Base-by-base conservation (phyloP, 106 monocot genomes). In the Agapanthus africanus region DNA sequence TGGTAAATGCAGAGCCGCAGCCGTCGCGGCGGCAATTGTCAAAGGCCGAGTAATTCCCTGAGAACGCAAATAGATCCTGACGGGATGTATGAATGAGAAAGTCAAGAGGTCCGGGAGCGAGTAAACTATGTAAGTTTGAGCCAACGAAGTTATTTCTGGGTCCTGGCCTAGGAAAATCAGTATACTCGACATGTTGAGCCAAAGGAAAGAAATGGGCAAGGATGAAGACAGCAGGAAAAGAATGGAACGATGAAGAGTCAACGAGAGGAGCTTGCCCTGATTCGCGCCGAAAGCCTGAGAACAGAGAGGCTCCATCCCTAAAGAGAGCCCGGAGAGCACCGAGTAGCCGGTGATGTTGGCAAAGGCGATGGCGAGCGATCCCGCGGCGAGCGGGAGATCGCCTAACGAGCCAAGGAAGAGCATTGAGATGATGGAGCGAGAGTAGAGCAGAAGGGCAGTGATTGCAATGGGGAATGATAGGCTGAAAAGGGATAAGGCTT, bases 331-430 rank as follows among this genome's bases (percentile, higher is more conserved):
- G n/a, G n/a, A n/a, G n/a, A n/a, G n/a, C n/a, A n/a, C n/a, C n/a
- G n/a, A n/a, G n/a, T n/a, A 83, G 46, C 82, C 75, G 59, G 75
- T 75, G 66, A 83, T 83, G 78, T 83, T 83, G 28, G 82, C 82
- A 32, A 75, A 83, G 40, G 82, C 82, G 19, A 61, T 61, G 61
- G 72, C 72, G 36, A 64, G 62, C 30, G 72, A 73, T 13, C 72
- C 72, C 7, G 72, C 63, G 46, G 72, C 72, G 1, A 73, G 63
- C 27, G 72, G 63, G 28, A 73, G 72, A 1, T 73, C 46, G 16
- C 72, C 72, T 0, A 64, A 50, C 7, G 59, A 50, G 13, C 72
- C 72, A 16, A 73, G 64, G 31, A 63, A 64, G 50, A 73, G 73
- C 64, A 64, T 73, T 22, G 73, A 64, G 14, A 64, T 14, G 2